Base-by-base conservation (phyloP, 305 asterid species). In the Nicotiana rustica region DNA sequence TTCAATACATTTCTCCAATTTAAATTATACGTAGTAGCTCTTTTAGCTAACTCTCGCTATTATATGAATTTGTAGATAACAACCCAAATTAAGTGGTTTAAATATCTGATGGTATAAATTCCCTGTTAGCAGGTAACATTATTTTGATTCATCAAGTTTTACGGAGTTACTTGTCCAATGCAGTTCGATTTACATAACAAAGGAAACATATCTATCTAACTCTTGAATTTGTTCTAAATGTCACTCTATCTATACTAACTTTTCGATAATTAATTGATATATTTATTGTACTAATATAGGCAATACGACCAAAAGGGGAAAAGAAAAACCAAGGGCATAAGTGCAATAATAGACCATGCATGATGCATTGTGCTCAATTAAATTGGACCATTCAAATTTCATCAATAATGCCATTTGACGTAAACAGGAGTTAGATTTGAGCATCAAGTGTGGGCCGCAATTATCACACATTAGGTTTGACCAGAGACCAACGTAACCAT, bases 401-500 rank as follows among this genome's bases (percentile, higher is more conserved):
- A 79, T 73, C 69, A 87, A 79, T 65, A 81, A 67, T 62, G 83
- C 38, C 19, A 52, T 56, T 76, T 89, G 88, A 91, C 87, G 91
- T 82, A 81, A 84, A 86, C 91, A 80, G 77, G 77, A 87, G 87
- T 89, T 83, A 67, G 89, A 90, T 90, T 84, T 90, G 66, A 66
- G 82, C 71, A 76, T 68, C 73, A 25, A 19, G 47, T 19, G 4
- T 52, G 67, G 81, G 68, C 52, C 86, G 81, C 83, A 79, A 5
- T 75, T 17, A 21, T 36, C 55, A 29, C 49, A 80, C 76, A 86
- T 80, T 86, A 86, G 77, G 86, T 90, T 88, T 86, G 91, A 88
- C 93, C 88, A 83, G 29, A 60, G 33, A 65, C 69, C 76, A 82
- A 5, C 57, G 2, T 18, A 86, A 84, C 92, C 91, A 79, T 83